phyloP scores from a whole-genome alignment of 495 filamentous ascomycete species.

The Chaetomium cochliodes region DNA sequence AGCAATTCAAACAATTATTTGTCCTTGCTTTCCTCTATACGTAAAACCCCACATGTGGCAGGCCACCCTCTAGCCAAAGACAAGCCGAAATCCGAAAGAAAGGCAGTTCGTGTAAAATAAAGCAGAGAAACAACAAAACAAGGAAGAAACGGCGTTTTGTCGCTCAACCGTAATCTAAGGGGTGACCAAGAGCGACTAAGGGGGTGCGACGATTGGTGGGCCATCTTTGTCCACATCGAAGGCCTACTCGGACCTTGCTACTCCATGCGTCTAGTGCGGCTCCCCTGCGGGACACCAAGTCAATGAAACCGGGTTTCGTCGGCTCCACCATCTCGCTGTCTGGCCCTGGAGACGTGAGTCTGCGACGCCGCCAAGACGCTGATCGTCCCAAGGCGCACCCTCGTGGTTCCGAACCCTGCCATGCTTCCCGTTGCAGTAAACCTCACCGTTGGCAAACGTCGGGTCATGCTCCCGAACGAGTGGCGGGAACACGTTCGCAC shows the following conservation, averaged over 20 bases:
- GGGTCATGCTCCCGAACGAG: constrained; percentile 24
- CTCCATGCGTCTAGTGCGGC: constrained; percentile 22
- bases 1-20: too few species aligned
- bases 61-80: too few species aligned
- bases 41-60: too few species aligned
- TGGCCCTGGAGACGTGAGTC: not conserved
- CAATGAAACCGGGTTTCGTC: not conserved
- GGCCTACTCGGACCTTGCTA: constrained; percentile 12
- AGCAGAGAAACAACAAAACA: too few species aligned
- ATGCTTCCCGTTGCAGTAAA: constrained; percentile 19
- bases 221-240: not conserved
- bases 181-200: too few species aligned
- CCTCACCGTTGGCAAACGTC: constrained; percentile 12
- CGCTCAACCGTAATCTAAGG: not conserved
- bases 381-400: constrained; percentile 5
- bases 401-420: constrained; percentile 11
- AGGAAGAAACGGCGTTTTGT: too few species aligned
- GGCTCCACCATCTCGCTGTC: constrained; percentile 2
- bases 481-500: not conserved
- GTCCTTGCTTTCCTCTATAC: too few species aligned
- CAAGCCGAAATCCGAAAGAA: too few species aligned
- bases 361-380: constrained; percentile 16
- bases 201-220: constrained; percentile 19
- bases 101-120: too few species aligned
- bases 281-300: not conserved